These are phyloP conservation scores for Agapanthus africanus DNA, from an alignment of 106 monocot species.

Conservation along the genomic window DNA sequence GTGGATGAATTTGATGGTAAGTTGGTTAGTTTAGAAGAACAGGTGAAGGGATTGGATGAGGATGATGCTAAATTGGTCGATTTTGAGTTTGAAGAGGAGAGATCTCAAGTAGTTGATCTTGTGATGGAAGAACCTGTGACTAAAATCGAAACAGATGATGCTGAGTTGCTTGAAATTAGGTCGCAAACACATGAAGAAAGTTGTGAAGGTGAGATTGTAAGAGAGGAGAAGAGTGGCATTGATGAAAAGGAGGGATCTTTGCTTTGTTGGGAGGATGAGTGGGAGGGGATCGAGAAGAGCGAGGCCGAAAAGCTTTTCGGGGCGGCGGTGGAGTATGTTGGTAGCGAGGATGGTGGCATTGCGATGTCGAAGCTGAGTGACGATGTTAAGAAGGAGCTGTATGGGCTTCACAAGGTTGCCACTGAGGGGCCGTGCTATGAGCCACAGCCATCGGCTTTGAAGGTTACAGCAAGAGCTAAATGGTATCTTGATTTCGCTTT, in stretches of 20 bases:
- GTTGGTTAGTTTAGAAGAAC: not conserved
- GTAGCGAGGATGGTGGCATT: conserved; percentile 18
- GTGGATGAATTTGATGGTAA: not conserved
- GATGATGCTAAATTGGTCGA: not conserved
- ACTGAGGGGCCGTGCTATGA: conserved; percentile 76
- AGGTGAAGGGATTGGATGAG: not conserved
- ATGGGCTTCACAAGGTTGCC: conserved; percentile 53
- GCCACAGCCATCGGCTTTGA: conserved; percentile 48
- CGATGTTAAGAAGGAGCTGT: conserved; percentile 50
- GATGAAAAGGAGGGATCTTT: conserved; percentile 10
- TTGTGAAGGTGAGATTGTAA: not conserved
- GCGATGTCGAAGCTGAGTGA: conserved; percentile 31
- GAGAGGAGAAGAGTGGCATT: not conserved
- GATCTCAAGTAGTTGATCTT: no score
- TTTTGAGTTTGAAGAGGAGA: not conserved
- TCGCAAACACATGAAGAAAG: not conserved
- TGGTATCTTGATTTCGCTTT: no score
- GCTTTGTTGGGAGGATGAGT: conserved; percentile 47
- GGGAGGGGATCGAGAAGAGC: conserved; percentile 75
- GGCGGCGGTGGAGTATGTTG: conserved; percentile 33
- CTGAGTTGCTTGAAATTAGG: not conserved
- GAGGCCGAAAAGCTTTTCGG: conserved; percentile 44
- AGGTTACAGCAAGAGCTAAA: conserved; percentile 52
- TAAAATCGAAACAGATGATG: no score
- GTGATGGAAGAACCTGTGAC: no score